These are phyloP conservation scores for Silene coronaria DNA, from an alignment of 179 eudicot species.

Conservation along the genomic window DNA sequence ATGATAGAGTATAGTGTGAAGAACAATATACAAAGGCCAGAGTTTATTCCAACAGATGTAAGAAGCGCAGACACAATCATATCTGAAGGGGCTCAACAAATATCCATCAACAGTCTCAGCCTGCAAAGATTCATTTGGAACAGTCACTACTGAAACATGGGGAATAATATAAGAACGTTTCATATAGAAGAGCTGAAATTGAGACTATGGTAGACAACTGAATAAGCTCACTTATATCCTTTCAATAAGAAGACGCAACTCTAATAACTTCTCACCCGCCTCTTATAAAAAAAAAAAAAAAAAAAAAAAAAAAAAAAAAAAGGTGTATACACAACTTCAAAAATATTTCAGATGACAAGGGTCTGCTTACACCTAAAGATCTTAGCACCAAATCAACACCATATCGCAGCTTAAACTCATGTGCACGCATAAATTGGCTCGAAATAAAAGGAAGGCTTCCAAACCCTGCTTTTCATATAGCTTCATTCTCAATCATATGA, in stretches of 20 bases:
- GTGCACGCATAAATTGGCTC: background rate
- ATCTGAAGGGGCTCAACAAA: conserved; percentile 15
- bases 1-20: conserved; percentile 59
- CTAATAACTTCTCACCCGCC: background rate
- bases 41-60: conserved; percentile 77
- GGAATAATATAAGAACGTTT: background rate
- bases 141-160: background rate
- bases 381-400: background rate
- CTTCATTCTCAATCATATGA: background rate
- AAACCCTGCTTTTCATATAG: background rate
- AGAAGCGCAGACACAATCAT: conserved; percentile 68
- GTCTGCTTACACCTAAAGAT: background rate
- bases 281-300: background rate
- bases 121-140: conserved; percentile 15
- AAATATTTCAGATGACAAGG: background rate
- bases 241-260: background rate
- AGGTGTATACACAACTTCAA: background rate
- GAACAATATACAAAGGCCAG: conserved; percentile 48
- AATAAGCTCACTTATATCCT: background rate
- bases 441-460: background rate
- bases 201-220: background rate
- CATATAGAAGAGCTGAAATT: background rate
- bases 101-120: conserved; percentile 24
- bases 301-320: background rate
- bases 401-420: background rate